Conservation (phyloP, 495 filamentous ascomycete genomes). For the Oidiodendron maius region DNA sequence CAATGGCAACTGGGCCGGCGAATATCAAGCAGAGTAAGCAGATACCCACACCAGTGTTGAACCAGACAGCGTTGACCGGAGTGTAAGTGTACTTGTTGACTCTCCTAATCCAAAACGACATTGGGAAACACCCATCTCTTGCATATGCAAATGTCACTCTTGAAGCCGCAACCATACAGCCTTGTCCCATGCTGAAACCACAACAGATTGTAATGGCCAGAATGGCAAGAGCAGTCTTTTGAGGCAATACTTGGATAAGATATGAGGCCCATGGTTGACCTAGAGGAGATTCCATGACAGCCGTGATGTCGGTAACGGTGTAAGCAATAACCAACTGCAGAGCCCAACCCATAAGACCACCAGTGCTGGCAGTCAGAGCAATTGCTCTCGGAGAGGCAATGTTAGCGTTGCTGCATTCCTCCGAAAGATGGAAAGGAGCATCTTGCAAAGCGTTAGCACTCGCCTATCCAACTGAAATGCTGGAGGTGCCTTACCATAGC, state of each 20-base stretch:
- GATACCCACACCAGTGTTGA: slow-evolving; percentile 61
- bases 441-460: slow-evolving; percentile 48
- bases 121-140: slow-evolving; percentile 69
- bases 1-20: slow-evolving; percentile 58
- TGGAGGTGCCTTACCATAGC: slow-evolving; percentile 6
- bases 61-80: slow-evolving; percentile 74
- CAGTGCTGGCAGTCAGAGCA: slow-evolving; percentile 61
- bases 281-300: slow-evolving; percentile 54
- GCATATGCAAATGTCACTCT: slow-evolving; percentile 78
- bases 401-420: slow-evolving; percentile 74
- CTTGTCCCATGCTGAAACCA: slow-evolving; percentile 77
- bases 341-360: slow-evolving; percentile 68
- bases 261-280: slow-evolving; percentile 77
- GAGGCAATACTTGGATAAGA: slow-evolving; percentile 61
- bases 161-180: slow-evolving; percentile 75
- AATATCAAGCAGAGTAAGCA: slow-evolving; percentile 64
- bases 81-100: slow-evolving; percentile 62
- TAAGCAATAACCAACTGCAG: slow-evolving; percentile 77
- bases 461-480: too few species aligned
- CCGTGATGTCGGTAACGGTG: slow-evolving; percentile 63
- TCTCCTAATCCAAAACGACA: slow-evolving; percentile 58
- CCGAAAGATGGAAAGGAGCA: slow-evolving; percentile 67
- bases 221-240: slow-evolving; percentile 59
- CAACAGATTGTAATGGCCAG: slow-evolving; percentile 68
- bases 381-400: slow-evolving; percentile 74